Evolutionary conservation across 192 early-diverging fungal genomes (phyloP).

Genomic region (Neocallimastix lanati): DNA sequence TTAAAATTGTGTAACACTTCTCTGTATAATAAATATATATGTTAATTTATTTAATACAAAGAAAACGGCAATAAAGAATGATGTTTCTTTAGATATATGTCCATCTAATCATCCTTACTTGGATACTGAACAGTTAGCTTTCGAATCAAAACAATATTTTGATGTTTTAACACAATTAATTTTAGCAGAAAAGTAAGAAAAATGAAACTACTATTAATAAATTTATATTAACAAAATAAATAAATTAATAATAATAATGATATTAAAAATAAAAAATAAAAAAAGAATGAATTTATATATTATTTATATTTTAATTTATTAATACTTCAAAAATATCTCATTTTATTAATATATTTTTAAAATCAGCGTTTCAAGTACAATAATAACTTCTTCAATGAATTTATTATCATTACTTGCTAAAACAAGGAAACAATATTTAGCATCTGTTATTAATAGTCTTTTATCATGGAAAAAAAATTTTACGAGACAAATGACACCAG

Average conservation of each 20-base stretch:
- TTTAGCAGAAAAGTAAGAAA: not conserved
- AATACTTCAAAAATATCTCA: too few species aligned
- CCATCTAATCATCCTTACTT: not conserved
- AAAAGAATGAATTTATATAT: too few species aligned
- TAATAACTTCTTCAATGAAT: not conserved
- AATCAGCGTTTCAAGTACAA: not conserved
- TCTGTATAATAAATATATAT: too few species aligned
- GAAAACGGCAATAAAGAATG: not conserved
- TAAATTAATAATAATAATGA: too few species aligned
- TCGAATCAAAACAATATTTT: not conserved
- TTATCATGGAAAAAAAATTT: not conserved
- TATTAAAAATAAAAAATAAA: too few species aligned
- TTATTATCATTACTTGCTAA: not conserved
- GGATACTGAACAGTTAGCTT: not conserved
- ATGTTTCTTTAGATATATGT: not conserved
- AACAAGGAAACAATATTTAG: not conserved
- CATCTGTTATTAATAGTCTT: not conserved
- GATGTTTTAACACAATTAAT: not conserved
- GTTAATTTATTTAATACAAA: too few species aligned
- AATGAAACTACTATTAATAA: too few species aligned
- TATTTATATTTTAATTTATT: too few species aligned
- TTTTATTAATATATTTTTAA: too few species aligned
- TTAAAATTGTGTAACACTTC: too few species aligned
- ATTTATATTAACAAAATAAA: too few species aligned
- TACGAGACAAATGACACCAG: not conserved